These are phyloP conservation scores for Leccinum barrowsii DNA, from an alignment of 768 basidiomycete genomes.

Conservation along the genomic window DNA sequence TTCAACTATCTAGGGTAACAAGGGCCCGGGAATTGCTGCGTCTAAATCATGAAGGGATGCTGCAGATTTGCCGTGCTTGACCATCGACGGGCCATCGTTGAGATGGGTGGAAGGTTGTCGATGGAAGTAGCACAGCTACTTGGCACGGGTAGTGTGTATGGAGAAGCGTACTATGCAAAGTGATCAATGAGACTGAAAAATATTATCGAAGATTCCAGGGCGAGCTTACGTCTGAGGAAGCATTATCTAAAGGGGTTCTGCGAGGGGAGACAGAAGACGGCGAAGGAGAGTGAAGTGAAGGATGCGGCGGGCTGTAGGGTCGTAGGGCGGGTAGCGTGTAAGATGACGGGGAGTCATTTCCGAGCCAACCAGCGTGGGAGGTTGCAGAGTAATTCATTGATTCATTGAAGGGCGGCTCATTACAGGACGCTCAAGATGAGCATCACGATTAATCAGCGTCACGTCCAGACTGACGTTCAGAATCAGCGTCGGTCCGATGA, in stretches of 20 bases:
- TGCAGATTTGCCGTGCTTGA: conserved; percentile 32
- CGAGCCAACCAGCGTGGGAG: conserved; percentile 28
- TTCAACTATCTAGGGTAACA: conserved; percentile 1
- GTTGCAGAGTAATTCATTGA: conserved; percentile 11
- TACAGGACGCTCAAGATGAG: not conserved
- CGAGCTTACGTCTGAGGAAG: conserved; percentile 26
- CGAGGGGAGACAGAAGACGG: conserved; percentile 25
- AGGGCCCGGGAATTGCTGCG: conserved; percentile 4
- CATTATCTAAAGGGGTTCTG: conserved; percentile 20
- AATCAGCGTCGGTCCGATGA: too few species aligned
- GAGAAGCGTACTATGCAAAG: conserved; percentile 16
- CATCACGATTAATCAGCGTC: too few species aligned
- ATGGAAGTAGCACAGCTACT: conserved; percentile 30
- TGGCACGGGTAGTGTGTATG: conserved; percentile 24
- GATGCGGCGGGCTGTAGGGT: conserved; percentile 28
- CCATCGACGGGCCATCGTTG: conserved; percentile 37
- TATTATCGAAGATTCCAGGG: not conserved
- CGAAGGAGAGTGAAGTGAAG: conserved; percentile 26
- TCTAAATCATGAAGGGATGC: conserved; percentile 35
- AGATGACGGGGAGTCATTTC: conserved; percentile 25
- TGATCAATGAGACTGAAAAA: conserved; percentile 6
- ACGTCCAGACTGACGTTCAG: too few species aligned
- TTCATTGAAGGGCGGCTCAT: conserved; percentile 8
- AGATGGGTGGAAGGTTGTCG: conserved; percentile 33
- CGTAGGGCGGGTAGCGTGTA: conserved; percentile 30